Base-by-base conservation (phyloP, 1,284 basidiomycete genomes). In the Moniliella sp. region DNA sequence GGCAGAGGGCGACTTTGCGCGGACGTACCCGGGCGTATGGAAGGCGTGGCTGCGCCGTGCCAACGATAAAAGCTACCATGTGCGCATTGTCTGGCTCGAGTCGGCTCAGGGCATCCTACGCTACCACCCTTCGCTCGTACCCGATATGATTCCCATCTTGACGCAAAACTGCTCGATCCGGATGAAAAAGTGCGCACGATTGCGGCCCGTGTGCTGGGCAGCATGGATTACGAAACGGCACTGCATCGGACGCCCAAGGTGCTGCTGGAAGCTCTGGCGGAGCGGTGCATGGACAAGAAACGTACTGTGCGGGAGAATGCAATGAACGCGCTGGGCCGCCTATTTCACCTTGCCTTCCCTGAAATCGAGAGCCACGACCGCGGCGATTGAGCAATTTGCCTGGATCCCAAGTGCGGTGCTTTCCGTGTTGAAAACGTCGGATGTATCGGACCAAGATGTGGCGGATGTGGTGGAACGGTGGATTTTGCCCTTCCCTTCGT, bases 131-230 rank as follows among this genome's bases (percentile, higher is more conserved):
- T 78, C 82, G 45, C 64, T 76, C 65, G 69, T 78, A 75, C 25
- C 32, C 27, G 56, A 46, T 19, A 30, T 58, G 15, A 25, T 30
- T 5, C 14, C 30, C 19, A 23, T 39, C 38, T 57, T 12, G 30
- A 36, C 10, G 30, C 27, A 15, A 53, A 51, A 32, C 43, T 61
- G 37, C 27, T 41, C 8, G 91, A 99, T 56, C 74, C 79, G 0
- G 91, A 97, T 43, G 91, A 97, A 45, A 79, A 75, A 48, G 76
- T 97, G 15, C 72, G 91, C 18, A 72, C 76, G 1, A 76, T 81
- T 0, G 74, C 75, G 0, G 86, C 82, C 65, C 75, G 72, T 51
- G 63, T 80, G 4, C 78, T 86, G 43, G 73, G 74, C 1, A 70
- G 75, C 35, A 64, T 94, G 16, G 84, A 93, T 57, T 93, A 84